These are phyloP conservation scores for Vicia sativa DNA, from an alignment of 306 rosid species.

Conservation along the genomic window DNA sequence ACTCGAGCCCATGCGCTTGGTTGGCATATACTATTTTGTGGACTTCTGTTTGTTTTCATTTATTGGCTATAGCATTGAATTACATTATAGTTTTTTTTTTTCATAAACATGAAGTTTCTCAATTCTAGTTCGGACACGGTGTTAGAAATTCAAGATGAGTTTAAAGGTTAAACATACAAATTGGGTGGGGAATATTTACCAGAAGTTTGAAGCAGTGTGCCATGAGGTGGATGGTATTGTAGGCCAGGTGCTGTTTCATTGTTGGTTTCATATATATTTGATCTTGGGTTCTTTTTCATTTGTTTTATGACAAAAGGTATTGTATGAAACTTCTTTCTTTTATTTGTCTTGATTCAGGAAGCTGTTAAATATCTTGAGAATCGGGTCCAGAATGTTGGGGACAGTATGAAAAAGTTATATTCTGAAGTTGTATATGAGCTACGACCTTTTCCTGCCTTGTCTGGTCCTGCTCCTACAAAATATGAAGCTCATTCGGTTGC, in stretches of 20 bases:
- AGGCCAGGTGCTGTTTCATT: slow-evolving; percentile 56
- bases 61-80: slow-evolving; percentile 21
- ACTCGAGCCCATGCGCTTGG: too few species aligned
- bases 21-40: too few species aligned
- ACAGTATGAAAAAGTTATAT: slow-evolving; percentile 64
- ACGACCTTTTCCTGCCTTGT: slow-evolving; percentile 47
- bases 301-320: background rate
- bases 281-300: background rate
- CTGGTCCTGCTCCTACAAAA: slow-evolving; percentile 44
- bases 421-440: slow-evolving; percentile 69
- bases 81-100: slow-evolving; percentile 1
- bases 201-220: slow-evolving; percentile 81
- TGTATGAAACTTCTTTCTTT: slow-evolving; percentile 14
- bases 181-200: slow-evolving; percentile 79
- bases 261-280: slow-evolving; percentile 24
- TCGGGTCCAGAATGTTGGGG: slow-evolving; percentile 71
- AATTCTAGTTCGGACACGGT: slow-evolving; percentile 16
- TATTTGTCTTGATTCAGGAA: slow-evolving; percentile 55
- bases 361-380: slow-evolving; percentile 71
- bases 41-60: too few species aligned
- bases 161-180: slow-evolving; percentile 50
- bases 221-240: slow-evolving; percentile 78
- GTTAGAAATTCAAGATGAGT: slow-evolving; percentile 53
- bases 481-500: slow-evolving; percentile 42
- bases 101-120: slow-evolving; percentile 18